Conservation (phyloP, 208 protist genomes). For the Tetramitus jugosus region DNA sequence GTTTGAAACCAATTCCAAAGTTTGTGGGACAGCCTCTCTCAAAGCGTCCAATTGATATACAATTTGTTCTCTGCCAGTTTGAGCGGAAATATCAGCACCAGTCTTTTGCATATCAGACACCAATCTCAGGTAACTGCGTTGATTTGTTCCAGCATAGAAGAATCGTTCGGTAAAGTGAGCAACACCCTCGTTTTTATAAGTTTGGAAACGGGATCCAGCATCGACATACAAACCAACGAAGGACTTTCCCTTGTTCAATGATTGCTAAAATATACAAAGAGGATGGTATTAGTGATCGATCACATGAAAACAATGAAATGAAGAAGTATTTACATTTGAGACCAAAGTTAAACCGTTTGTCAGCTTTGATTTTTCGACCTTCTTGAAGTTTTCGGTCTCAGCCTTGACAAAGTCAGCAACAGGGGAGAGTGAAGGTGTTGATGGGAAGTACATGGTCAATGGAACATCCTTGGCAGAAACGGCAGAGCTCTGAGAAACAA, state of each 20-base stretch:
- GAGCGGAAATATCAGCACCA: not conserved
- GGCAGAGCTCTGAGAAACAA: too few relatives aligned
- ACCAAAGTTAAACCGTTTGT: not conserved
- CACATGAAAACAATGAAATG: too few relatives aligned
- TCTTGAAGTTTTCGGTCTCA: too few relatives aligned
- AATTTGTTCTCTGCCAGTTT: conserved; percentile 17
- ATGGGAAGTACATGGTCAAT: too few relatives aligned
- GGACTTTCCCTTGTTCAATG: not conserved
- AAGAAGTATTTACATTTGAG: conserved; percentile 8
- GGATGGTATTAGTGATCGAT: too few relatives aligned
- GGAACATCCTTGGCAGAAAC: too few relatives aligned
- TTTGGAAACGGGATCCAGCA: conserved; percentile 17
- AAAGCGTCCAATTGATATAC: conserved; percentile 12
- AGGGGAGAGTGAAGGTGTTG: too few relatives aligned
- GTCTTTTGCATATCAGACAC: conserved; percentile 10
- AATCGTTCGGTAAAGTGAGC: conserved; percentile 16
- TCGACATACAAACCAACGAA: conserved; percentile 14
- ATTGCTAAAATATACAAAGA: conserved; percentile 11
- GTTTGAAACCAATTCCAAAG: conserved; percentile 1
- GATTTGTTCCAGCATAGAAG: not conserved
- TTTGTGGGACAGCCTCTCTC: not conserved
- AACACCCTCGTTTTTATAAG: not conserved
- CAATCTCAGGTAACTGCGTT: not conserved
- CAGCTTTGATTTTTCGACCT: not conserved
- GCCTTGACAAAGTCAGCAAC: too few relatives aligned